Evolutionary conservation across 1,284 basidiomycete species (phyloP), one percentile per base, ranked within the genome.

Genomic region (Tilletiopsis washingtonensis): DNA sequence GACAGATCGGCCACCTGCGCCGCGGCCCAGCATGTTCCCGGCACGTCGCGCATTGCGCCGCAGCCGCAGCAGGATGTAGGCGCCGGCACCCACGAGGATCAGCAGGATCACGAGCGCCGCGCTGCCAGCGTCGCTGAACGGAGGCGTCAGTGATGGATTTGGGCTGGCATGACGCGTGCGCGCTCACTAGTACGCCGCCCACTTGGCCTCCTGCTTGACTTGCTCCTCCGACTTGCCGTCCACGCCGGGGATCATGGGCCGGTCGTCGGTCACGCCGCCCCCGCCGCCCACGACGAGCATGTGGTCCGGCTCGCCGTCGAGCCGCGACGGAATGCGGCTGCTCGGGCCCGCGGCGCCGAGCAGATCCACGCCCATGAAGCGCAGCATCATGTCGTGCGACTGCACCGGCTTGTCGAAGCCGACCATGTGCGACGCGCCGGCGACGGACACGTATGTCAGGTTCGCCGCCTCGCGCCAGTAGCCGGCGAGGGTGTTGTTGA

Each of bases 331-430:
- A 81, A 67, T 77, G 74, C 34, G 84, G 81, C 29, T 87, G 81
- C 56, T 85, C 79, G 53, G 85, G 2, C 75, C 89, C 2, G 84
- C 78, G 40, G 94, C 80, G 3, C 81, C 80, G 25, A 84, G 81
- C 63, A 91, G 86, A 76, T 97, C 85, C 49, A 91, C 82, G 12
- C 49, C 61, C 64, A 71, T 66, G 46, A 66, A 72, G 20, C 68
- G 56, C 3, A 72, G 82, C 67, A 98, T 93, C 94, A 98, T 97
- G 75, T 98, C 93, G 74, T 97, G 91, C 3, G 89, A 79, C 26
- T 85, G 82, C 49, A 88, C 80, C 0, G 91, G 93, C 11, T 86
- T 78, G 74, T 98, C 93, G 71, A 83, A 93, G 0, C 88, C 88
- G 25, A 85, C 89, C 77, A 77, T 71, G 54, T 68, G 70, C 40